These are phyloP conservation scores for Sideroxylon spinosum DNA, from an alignment of 179 eudicot genomes.

Conservation along the genomic window DNA sequence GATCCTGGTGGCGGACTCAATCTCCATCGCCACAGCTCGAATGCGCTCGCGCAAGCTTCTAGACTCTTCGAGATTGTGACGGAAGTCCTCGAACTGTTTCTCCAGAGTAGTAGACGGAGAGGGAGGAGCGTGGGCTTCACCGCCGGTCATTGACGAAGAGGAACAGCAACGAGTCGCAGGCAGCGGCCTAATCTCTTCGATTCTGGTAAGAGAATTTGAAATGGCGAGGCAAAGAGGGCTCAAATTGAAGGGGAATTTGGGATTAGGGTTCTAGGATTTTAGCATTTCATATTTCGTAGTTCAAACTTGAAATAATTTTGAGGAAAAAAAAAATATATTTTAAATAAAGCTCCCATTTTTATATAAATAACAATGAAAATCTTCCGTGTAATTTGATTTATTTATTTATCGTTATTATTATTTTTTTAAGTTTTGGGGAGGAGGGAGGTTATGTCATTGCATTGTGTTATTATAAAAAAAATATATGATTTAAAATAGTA, in stretches of 20 bases:
- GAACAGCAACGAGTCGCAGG: slow-evolving; percentile 15
- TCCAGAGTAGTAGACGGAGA: slow-evolving; percentile 35
- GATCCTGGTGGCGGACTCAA: slow-evolving; percentile 58
- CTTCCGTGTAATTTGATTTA: no score
- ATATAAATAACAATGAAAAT: no score
- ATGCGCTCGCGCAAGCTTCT: slow-evolving; percentile 65
- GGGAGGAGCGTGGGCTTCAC: slow-evolving; percentile 24
- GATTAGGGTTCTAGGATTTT: slow-evolving; percentile 13
- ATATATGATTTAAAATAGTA: no score
- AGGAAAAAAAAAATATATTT: no score
- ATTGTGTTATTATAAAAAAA: no score
- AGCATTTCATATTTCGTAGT: no score
- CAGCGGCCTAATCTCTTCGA: slow-evolving; percentile 3
- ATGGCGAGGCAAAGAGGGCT: no score
- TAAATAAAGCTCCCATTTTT: no score
- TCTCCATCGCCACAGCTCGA: slow-evolving; percentile 54
- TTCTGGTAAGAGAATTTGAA: not conserved
- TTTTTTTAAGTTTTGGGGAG: no score
- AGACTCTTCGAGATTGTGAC: slow-evolving; percentile 60
- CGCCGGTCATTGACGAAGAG: slow-evolving; percentile 47
- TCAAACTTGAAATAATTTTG: no score
- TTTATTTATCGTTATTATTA: no score
- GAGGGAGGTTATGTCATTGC: no score
- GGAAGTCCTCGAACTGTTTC: slow-evolving; percentile 64
- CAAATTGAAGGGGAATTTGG: not conserved